phyloP scores from a whole-genome alignment of 1,139 yeast genomes.

The Saccharomyces pastorianus region DNA sequence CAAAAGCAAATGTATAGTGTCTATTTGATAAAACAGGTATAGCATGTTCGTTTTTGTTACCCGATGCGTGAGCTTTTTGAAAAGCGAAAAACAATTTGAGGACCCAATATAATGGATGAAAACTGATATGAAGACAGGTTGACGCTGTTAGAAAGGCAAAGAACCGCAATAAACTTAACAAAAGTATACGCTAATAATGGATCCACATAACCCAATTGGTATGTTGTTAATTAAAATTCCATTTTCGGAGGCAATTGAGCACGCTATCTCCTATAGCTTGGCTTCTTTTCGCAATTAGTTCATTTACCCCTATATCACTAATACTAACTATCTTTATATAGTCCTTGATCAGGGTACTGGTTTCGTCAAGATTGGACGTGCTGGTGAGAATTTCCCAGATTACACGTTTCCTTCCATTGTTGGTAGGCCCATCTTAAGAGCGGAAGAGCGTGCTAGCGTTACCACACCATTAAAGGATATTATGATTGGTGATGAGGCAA shows the following conservation, averaged over 20 bases:
- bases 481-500: conserved; percentile 97
- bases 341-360: conserved; percentile 99
- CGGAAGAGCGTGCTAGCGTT: conserved; percentile 80
- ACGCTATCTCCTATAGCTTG: background rate
- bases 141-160: background rate
- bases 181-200: conserved; percentile 16
- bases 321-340: conserved; percentile 16
- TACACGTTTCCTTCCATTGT: conserved; percentile 97
- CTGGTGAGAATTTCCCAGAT: conserved; percentile 96
- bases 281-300: background rate
- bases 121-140: background rate
- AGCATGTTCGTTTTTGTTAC: too few relatives aligned
- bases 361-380: conserved; percentile 88
- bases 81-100: background rate
- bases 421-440: conserved; percentile 93
- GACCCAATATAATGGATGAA: background rate
- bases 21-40: too few relatives aligned
- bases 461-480: conserved; percentile 57
- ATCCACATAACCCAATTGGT: conserved; percentile 32
- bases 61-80: background rate
- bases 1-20: too few relatives aligned
- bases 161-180: background rate
- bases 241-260: background rate
- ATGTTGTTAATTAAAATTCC: conserved; percentile 11
- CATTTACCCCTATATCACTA: conserved; percentile 1